Evolutionary conservation across 257 asterid species (phyloP).

Genomic region (Handroanthus guayacan): DNA sequence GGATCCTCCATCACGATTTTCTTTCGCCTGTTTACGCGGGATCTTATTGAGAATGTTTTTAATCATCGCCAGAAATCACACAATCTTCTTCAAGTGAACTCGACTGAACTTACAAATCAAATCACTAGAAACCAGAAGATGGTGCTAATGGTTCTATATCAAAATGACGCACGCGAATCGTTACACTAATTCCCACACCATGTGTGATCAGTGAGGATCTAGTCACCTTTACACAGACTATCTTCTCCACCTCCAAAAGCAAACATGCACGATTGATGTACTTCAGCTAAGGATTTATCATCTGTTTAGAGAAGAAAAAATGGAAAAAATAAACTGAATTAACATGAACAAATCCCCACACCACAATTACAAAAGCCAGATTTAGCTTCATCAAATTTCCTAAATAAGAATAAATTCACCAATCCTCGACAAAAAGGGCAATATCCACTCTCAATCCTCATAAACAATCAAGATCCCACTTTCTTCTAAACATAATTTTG

Average conservation of each 20-base stretch:
- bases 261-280: conserved; percentile 34
- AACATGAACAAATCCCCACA: conserved; percentile 18
- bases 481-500: conserved; percentile 21
- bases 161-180: conserved; percentile 25
- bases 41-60: conserved; percentile 67
- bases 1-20: conserved; percentile 61
- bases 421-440: background rate
- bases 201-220: conserved; percentile 6
- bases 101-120: conserved; percentile 29
- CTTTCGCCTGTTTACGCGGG: conserved; percentile 63
- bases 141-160: background rate
- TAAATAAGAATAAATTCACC: background rate
- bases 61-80: conserved; percentile 51
- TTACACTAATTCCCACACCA: conserved; percentile 13
- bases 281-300: conserved; percentile 28
- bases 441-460: conserved; percentile 15
- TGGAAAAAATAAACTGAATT: conserved; percentile 18
- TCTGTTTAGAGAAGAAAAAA: conserved; percentile 33
- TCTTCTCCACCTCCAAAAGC: conserved; percentile 32
- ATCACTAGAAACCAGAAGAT: conserved; percentile 1
- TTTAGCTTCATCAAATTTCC: conserved; percentile 27
- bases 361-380: conserved; percentile 25
- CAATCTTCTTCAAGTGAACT: conserved; percentile 35
- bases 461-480: conserved; percentile 33
- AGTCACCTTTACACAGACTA: conserved; percentile 11